Conservation (phyloP, 768 basidiomycete genomes). For the Russula sp. region DNA sequence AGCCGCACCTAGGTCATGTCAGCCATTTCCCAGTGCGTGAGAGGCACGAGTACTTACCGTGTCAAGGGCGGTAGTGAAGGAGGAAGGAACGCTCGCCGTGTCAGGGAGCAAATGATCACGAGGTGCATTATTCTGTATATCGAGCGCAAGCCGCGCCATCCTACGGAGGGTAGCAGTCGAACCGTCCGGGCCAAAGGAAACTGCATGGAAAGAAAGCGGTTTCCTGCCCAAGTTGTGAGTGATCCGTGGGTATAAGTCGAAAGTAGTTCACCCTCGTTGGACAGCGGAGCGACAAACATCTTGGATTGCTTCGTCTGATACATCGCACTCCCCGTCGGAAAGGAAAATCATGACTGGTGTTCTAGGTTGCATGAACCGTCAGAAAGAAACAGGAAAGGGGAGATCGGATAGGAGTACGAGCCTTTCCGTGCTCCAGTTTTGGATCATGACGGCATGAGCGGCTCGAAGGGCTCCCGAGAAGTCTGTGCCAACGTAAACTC, state of each 20-base stretch:
- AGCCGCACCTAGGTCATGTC: constrained; percentile 40
- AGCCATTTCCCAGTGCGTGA: neutral
- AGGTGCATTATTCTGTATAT: constrained; percentile 42
- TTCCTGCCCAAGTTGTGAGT: constrained; percentile 33
- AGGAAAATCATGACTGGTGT: constrained; percentile 48
- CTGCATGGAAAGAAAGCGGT: constrained; percentile 51
- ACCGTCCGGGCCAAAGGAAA: constrained; percentile 45
- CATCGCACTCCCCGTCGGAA: constrained; percentile 47
- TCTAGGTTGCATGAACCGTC: constrained; percentile 27
- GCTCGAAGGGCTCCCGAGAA: constrained; percentile 37
- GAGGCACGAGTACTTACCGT: constrained; percentile 34
- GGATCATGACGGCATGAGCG: constrained; percentile 38
- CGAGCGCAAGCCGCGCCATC: constrained; percentile 49
- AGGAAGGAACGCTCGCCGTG: constrained; percentile 33
- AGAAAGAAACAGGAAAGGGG: neutral
- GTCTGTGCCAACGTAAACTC: constrained; percentile 37
- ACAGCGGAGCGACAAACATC: constrained; percentile 40
- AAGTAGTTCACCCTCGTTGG: constrained; percentile 36
- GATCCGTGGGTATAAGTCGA: neutral
- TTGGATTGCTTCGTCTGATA: constrained; percentile 35
- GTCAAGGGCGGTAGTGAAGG: constrained; percentile 46
- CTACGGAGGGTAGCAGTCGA: constrained; percentile 33
- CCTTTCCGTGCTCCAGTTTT: constrained; percentile 49
- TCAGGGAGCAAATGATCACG: constrained; percentile 35
- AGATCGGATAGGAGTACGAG: constrained; percentile 12